Evolutionary conservation across 345 rosid species (phyloP), one percentile per base, ranked within the genome.

Genomic region (Euphorbia tirucalli): DNA sequence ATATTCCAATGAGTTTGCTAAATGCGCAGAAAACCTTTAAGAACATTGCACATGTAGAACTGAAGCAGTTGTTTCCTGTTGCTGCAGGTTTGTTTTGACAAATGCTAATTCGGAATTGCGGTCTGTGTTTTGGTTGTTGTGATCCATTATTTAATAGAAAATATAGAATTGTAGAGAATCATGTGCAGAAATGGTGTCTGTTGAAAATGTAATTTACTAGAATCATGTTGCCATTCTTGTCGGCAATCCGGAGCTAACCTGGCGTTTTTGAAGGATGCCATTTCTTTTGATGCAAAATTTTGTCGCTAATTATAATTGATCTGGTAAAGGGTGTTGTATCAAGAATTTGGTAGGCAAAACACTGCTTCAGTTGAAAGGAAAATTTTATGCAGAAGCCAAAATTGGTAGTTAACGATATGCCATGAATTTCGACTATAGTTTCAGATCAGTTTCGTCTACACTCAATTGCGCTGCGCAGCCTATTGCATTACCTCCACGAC

Each of bases 21-120:
- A 66, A 72, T 73, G 62, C 75, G 78, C 68, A 73, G 70, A 66
- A 56, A 60, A 59, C 64, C 61, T 57, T 75, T 49, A 61, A 65
- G 61, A 77, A 82, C 73, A 69, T 76, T 84, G 85, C 75, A 68
- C 72, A 41, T 82, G 86, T 82, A 79, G 80, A 83, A 81, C 97
- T 92, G 91, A 92, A 94, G 82, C 86, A 82, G 92, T 87, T 89
- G 83, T 89, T 89, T 89, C 88, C 71, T 89, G 90, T 86, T 87
- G 83, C 78, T 92, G 99, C 99, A 95, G 99, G 97, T 95, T 82
- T 90, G 85, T 89, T 89, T 78, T 85, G 87, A 85, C 87, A 85
- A 55, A 87, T 81, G 97, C 96, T 90, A 90, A 87, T 81, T 84
- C 78, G 91, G 95, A 86, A 87, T 79, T 82, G 87, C 73, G 83